Conservation (phyloP, 2,329 filamentous ascomycete species). For the Ophiostoma himal-ulmi region DNA sequence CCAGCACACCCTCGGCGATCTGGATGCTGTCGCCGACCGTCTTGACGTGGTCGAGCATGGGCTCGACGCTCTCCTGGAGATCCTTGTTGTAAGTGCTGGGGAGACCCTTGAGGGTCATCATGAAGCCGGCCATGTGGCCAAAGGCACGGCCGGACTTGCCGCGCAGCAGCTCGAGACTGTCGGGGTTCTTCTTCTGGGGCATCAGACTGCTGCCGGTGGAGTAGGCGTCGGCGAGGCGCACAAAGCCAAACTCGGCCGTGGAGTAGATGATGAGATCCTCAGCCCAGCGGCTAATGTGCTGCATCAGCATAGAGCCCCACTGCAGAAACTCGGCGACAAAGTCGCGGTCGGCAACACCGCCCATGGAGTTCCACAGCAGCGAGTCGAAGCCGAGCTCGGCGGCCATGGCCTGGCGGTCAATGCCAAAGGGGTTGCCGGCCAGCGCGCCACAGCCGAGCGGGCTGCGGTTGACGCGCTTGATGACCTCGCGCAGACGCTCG, state of each 20-base stretch:
- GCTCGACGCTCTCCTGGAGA: constrained; percentile 80
- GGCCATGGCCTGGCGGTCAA: constrained; percentile 73
- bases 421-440: constrained; percentile 74
- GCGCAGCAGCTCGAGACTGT: constrained; percentile 64
- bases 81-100: constrained; percentile 88
- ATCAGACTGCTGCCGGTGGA: constrained; percentile 69
- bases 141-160: constrained; percentile 72
- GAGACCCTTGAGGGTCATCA: constrained; percentile 65
- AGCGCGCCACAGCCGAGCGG: constrained; percentile 72
- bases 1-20: constrained; percentile 75
- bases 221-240: constrained; percentile 72
- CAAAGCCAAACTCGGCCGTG: constrained; percentile 68
- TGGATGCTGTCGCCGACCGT: constrained; percentile 74
- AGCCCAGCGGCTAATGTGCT: constrained; percentile 72
- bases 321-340: constrained; percentile 78
- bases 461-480: constrained; percentile 64
- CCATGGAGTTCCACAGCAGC: constrained; percentile 71
- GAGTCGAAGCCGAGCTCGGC: constrained; percentile 74
- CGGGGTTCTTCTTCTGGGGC: constrained; percentile 80
- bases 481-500: constrained; percentile 67
- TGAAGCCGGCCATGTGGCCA: constrained; percentile 74
- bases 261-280: constrained; percentile 85
- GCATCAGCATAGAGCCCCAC: constrained; percentile 73
- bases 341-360: constrained; percentile 68
- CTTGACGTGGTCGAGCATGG: constrained; percentile 79